phyloP scores from a whole-genome alignment of 192 early-diverging fungal species.

The Mortierella antarctica region DNA sequence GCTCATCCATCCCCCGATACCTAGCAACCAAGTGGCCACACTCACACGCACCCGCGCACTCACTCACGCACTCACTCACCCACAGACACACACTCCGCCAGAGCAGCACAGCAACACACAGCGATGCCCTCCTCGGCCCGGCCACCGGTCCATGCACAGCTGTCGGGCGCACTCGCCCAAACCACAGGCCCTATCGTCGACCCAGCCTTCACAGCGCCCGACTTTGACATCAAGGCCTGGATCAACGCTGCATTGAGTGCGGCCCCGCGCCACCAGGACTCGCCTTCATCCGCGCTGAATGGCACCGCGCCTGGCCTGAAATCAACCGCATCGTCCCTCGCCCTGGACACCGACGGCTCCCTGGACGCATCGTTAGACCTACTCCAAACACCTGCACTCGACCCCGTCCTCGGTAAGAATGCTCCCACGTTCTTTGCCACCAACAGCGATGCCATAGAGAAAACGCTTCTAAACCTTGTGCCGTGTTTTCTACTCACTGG shows the following conservation, averaged over 20 bases:
- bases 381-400: slow-evolving; percentile 43
- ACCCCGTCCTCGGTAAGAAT: slow-evolving; percentile 40
- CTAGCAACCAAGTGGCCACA: background rate
- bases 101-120: background rate
- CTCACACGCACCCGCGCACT: background rate
- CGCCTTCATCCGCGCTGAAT: background rate
- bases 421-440: background rate
- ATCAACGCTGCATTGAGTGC: slow-evolving; percentile 65
- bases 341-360: slow-evolving; percentile 20
- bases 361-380: slow-evolving; percentile 42
- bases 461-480: background rate
- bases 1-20: background rate
- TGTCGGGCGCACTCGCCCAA: slow-evolving; percentile 6
- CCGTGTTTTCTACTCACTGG: background rate
- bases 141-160: slow-evolving; percentile 12
- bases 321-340: background rate
- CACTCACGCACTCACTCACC: background rate
- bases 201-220: slow-evolving; percentile 47
- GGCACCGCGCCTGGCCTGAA: background rate
- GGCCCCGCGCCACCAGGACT: slow-evolving; percentile 14
- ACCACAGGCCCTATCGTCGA: slow-evolving; percentile 13
- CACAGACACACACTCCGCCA: background rate
- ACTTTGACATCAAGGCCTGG: slow-evolving; percentile 76
- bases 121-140: slow-evolving; percentile 42
- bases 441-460: background rate